phyloP scores from a whole-genome alignment of 805 yeast species.

The Saturnispora bothae region DNA sequence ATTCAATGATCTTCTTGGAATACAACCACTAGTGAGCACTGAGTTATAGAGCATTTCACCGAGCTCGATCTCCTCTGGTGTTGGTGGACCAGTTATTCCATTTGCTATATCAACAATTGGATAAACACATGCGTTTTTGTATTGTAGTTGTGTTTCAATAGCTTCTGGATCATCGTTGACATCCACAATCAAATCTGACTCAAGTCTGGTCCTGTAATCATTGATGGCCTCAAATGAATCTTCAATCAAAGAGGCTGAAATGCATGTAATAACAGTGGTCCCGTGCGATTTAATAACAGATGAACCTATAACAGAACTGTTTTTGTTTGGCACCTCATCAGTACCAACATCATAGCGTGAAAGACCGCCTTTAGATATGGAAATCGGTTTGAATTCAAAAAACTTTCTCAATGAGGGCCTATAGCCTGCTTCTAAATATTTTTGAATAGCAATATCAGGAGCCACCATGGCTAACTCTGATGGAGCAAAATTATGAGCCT shows the following conservation, averaged over 20 bases:
- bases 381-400: conserved; percentile 58
- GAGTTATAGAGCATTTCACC: conserved; percentile 57
- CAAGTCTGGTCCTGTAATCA: conserved; percentile 31
- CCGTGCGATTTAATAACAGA: conserved; percentile 59
- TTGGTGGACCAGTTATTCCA: conserved; percentile 72
- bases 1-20: conserved; percentile 40
- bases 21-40: conserved; percentile 44
- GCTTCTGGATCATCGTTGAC: conserved; percentile 10
- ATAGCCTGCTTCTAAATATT: conserved; percentile 64
- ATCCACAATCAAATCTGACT: conserved; percentile 25
- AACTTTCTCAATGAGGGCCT: conserved; percentile 68
- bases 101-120: conserved; percentile 70
- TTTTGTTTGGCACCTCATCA: conserved; percentile 13
- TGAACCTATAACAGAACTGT: conserved; percentile 45
- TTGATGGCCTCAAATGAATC: conserved; percentile 34
- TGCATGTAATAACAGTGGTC: conserved; percentile 63
- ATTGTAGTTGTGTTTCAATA: conserved; percentile 10
- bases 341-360: conserved; percentile 20
- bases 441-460: conserved; percentile 72
- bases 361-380: conserved; percentile 31
- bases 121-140: conserved; percentile 36
- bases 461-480: conserved; percentile 74
- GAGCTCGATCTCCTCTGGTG: conserved; percentile 73
- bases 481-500: conserved; percentile 62
- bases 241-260: conserved; percentile 59